These are phyloP conservation scores for Chamaenerion angustifolium DNA, from an alignment of 345 rosid genomes.

Conservation along the genomic window DNA sequence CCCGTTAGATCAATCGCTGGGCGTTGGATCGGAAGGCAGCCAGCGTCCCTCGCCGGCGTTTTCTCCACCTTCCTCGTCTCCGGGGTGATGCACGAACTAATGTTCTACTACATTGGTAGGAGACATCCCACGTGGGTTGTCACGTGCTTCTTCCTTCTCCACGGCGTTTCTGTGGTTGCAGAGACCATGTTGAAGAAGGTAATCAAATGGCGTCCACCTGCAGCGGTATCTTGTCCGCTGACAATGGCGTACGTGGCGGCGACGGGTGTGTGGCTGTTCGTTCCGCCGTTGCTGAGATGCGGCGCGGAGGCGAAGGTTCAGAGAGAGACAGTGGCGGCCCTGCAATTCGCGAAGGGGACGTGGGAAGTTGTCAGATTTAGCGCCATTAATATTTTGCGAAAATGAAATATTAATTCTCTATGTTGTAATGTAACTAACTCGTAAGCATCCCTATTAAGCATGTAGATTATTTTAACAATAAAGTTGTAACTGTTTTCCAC, in stretches of 20 bases:
- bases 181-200: constrained; percentile 11
- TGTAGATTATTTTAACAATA: too few relatives aligned
- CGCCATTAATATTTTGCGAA: too few relatives aligned
- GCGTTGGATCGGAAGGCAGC: neutral
- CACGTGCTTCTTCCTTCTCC: constrained; percentile 17
- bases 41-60: constrained; percentile 5
- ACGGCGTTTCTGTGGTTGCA: constrained; percentile 5
- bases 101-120: constrained; percentile 12
- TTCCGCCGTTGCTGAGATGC: constrained; percentile 10
- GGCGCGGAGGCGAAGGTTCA: constrained; percentile 6
- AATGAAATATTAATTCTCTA: too few relatives aligned
- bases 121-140: constrained; percentile 14
- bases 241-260: constrained; percentile 8
- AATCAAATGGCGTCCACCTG: constrained; percentile 8
- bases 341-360: constrained; percentile 1
- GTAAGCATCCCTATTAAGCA: too few relatives aligned
- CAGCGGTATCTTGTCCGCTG: constrained; percentile 6
- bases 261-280: constrained; percentile 14
- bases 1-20: constrained; percentile 1
- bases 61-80: constrained; percentile 9
- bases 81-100: constrained; percentile 18
- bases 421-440: too few relatives aligned
- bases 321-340: constrained; percentile 8
- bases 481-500: too few relatives aligned
- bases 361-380: neutral